Evolutionary conservation across 2,329 filamentous ascomycete species (phyloP).

Genomic region (Fusarium euwallaceae): DNA sequence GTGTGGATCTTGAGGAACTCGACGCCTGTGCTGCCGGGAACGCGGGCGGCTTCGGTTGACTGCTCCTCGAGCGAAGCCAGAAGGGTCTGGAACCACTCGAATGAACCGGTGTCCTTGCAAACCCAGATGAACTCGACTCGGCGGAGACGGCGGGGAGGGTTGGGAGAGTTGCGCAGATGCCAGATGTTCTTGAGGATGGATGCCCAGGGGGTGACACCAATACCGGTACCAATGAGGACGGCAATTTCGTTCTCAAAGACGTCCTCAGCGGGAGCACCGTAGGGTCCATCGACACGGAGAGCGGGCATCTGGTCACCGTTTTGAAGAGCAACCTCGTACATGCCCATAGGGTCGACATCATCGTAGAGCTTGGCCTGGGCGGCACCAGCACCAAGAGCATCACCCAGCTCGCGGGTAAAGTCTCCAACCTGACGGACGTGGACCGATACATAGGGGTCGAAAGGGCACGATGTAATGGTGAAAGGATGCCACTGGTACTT

Average conservation of each 20-base stretch:
- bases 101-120: slow-evolving; percentile 93
- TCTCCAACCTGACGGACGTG: slow-evolving; percentile 97
- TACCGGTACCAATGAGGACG: slow-evolving; percentile 87
- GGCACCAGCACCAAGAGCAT: slow-evolving; percentile 90
- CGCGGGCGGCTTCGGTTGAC: slow-evolving; percentile 76
- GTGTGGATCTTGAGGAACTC: slow-evolving; percentile 99
- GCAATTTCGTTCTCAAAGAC: slow-evolving; percentile 95
- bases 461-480: slow-evolving; percentile 98
- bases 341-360: slow-evolving; percentile 89
- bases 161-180: slow-evolving; percentile 91
- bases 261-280: slow-evolving; percentile 96
- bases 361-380: slow-evolving; percentile 93
- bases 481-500: slow-evolving; percentile 97
- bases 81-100: slow-evolving; percentile 98
- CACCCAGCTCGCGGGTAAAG: slow-evolving; percentile 93
- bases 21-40: slow-evolving; percentile 74
- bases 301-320: slow-evolving; percentile 93
- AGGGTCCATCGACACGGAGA: slow-evolving; percentile 93
- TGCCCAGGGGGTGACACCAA: slow-evolving; percentile 89
- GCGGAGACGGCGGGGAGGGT: slow-evolving; percentile 88
- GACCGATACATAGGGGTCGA: slow-evolving; percentile 93
- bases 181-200: slow-evolving; percentile 97
- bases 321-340: slow-evolving; percentile 97
- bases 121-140: slow-evolving; percentile 99
- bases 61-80: slow-evolving; percentile 92